Percentiles rank a stretch among this genome's conserved stretches.
These are phyloP conservation scores for Porcisia hertigi DNA, from an alignment of 208 protist genomes.

Conservation along the genomic window DNA sequence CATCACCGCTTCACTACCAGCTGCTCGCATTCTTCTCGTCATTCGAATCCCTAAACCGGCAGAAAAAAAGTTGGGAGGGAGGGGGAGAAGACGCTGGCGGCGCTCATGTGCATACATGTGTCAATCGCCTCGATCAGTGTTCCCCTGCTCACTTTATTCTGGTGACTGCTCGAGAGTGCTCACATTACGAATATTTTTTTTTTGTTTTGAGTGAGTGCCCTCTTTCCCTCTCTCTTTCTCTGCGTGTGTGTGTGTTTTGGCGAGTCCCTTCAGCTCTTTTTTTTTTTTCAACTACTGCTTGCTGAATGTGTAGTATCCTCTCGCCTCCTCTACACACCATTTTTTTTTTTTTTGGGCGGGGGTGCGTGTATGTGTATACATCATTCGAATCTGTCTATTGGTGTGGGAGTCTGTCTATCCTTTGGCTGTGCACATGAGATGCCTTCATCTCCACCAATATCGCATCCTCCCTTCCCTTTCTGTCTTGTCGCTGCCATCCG, in stretches of 20 bases:
- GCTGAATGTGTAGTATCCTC: not conserved
- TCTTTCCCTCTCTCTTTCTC: not conserved
- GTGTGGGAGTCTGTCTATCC: no score
- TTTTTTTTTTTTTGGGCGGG: not conserved
- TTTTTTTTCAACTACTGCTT: not conserved
- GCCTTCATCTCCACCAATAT: not conserved
- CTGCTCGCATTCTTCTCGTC: no score
- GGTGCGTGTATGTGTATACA: not conserved
- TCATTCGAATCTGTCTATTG: no score
- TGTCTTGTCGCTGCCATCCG: not conserved
- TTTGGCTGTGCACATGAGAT: not conserved
- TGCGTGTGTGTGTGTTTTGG: not conserved
- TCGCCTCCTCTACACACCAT: not conserved
- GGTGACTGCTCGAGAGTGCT: no score
- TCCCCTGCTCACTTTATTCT: no score
- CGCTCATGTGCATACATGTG: no score
- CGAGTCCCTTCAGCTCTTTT: not conserved
- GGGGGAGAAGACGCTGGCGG: no score
- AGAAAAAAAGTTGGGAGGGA: no score
- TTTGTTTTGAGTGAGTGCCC: not conserved
- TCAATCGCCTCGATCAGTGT: no score
- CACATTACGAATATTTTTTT: no score
- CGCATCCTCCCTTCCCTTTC: not conserved
- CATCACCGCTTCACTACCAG: no score
- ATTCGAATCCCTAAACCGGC: no score